Percentiles rank a stretch among this genome's conserved stretches.
phyloP scores from a whole-genome alignment of 2,329 filamentous ascomycete genomes.

The Hymenoscyphus occultus region DNA sequence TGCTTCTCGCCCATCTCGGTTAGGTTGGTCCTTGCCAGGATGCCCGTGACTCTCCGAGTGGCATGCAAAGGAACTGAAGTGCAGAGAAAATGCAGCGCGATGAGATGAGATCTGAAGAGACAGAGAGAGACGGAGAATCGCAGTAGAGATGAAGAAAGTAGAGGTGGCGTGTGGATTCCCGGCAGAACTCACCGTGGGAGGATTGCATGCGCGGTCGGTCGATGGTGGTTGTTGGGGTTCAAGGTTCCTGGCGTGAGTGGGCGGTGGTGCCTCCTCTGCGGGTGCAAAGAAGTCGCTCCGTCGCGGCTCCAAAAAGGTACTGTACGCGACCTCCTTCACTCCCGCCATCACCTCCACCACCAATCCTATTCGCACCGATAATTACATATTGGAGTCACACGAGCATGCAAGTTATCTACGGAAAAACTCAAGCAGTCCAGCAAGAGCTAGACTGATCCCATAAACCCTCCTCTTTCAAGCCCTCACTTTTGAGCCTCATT shows the following conservation, averaged over 20 bases:
- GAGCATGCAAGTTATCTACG: constrained; percentile 32
- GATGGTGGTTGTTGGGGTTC: constrained; percentile 1
- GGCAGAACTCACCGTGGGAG: constrained; percentile 1
- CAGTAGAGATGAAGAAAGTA: neutral
- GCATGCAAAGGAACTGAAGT: neutral
- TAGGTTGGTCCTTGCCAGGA: neutral
- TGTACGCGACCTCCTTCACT: neutral
- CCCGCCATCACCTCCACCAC: neutral
- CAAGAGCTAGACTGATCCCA: constrained; percentile 9
- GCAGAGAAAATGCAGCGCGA: neutral
- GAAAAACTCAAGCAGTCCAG: neutral
- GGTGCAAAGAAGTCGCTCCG: neutral
- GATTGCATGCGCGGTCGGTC: neutral
- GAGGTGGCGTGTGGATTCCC: neutral
- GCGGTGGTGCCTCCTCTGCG: neutral
- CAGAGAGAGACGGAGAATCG: neutral
- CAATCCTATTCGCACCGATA: constrained; percentile 2
- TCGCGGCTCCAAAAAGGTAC: neutral
- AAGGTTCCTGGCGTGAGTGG: neutral
- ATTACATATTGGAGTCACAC: constrained; percentile 30
- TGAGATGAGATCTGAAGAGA: neutral
- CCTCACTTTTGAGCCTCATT: neutral
- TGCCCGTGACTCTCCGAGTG: constrained; percentile 5
- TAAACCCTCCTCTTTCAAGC: constrained; percentile 1
- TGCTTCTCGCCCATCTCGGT: constrained; percentile 8